These are phyloP conservation scores for Neonectria punicea DNA, from an alignment of 2,329 filamentous ascomycete species.

Conservation along the genomic window DNA sequence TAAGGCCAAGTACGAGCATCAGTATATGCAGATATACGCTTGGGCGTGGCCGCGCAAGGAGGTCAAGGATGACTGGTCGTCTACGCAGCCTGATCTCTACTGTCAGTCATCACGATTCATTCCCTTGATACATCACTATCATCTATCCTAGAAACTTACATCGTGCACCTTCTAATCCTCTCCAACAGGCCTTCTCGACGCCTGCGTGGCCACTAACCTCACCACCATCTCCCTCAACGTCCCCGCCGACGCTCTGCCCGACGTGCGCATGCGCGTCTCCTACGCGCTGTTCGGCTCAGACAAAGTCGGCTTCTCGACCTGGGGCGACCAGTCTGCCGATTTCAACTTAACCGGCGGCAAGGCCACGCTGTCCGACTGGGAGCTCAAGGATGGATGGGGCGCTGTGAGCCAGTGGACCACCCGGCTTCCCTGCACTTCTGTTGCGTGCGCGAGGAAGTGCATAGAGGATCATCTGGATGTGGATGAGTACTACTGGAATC, in stretches of 20 bases:
- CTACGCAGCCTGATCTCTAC: background rate
- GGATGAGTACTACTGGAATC: background rate
- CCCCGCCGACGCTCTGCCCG: constrained; percentile 11
- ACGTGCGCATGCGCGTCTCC: constrained; percentile 7
- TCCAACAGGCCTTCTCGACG: constrained; percentile 10
- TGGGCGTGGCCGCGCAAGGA: constrained; percentile 7
- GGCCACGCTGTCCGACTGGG: constrained; percentile 7
- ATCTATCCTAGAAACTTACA: background rate
- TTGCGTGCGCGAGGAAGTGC: constrained; percentile 15
- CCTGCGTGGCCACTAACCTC: constrained; percentile 17
- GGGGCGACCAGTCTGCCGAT: constrained; percentile 17
- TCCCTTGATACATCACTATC: background rate
- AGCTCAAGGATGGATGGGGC: constrained; percentile 8
- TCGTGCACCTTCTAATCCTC: background rate
- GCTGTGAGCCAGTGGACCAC: constrained; percentile 10
- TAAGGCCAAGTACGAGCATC: constrained; percentile 8
- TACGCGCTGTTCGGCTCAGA: constrained; percentile 6
- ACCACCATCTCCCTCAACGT: constrained; percentile 18
- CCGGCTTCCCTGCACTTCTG: constrained; percentile 8
- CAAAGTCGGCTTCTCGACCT: constrained; percentile 7
- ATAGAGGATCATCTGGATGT: constrained; percentile 9
- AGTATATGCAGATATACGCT: constrained; percentile 13
- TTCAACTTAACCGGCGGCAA: constrained; percentile 22
- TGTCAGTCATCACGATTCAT: constrained; percentile 4
- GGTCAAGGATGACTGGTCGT: background rate